Conservation (phyloP, 1,284 basidiomycete species). For the Moesziomyces antarcticus region DNA sequence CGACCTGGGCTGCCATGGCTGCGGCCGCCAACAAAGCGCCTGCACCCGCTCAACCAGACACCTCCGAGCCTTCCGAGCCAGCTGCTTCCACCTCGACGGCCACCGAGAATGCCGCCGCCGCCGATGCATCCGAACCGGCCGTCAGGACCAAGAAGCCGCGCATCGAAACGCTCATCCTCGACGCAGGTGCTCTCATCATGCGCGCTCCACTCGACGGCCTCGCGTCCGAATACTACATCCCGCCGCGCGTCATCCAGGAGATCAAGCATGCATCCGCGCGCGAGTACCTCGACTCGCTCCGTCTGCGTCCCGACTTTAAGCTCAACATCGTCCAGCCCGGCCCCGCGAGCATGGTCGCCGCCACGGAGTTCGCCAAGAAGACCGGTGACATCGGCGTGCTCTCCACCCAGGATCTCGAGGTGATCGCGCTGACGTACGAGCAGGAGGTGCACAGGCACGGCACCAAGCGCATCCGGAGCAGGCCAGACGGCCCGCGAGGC, state of each 20-base stretch:
- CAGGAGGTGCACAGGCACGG: conserved; percentile 75
- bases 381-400: conserved; percentile 96
- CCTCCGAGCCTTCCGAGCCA: conserved; percentile 6
- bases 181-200: conserved; percentile 64
- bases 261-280: conserved; percentile 62
- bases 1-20: conserved; percentile 46
- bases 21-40: conserved; percentile 30
- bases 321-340: conserved; percentile 60
- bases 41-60: conserved; percentile 13
- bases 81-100: conserved; percentile 22
- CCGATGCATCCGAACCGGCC: conserved; percentile 8
- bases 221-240: conserved; percentile 62
- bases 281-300: conserved; percentile 61
- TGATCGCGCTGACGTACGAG: conserved; percentile 88
- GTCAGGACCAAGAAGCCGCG: conserved; percentile 38
- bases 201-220: conserved; percentile 58
- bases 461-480: conserved; percentile 70
- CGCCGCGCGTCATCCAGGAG: conserved; percentile 62
- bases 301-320: conserved; percentile 52
- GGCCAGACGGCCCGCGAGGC: conserved; percentile 67
- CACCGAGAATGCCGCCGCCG: conserved; percentile 1
- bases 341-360: conserved; percentile 70
- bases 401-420: conserved; percentile 88
- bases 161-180: conserved; percentile 63
- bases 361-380: conserved; percentile 90